Evolutionary conservation across 2,329 filamentous ascomycete species (phyloP), one percentile per base, ranked within the genome.

Genomic region (Pestalotiopsis sp.): DNA sequence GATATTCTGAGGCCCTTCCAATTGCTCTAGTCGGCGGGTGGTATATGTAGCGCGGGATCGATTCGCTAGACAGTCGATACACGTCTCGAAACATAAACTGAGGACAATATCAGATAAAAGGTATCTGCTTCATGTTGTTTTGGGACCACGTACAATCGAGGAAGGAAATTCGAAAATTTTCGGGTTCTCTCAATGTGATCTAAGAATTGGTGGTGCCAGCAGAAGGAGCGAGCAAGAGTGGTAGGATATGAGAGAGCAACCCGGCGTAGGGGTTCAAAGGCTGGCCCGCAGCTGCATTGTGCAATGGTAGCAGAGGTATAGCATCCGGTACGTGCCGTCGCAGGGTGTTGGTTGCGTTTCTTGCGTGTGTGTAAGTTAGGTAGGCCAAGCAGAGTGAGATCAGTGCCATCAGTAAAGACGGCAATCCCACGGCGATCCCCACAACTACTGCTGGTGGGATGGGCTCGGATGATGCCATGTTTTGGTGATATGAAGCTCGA

Each of bases 131-230:
- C 20, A 23, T 23, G 20, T 23, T 23, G 2, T 23, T 23, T 23
- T 23, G 20, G 20, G 20, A 1, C 20, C 20, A 23, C 41, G 12
- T 45, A 45, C 41, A 45, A 7, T 14, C 12, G 14, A 14, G 41
- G 2, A 4, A 5, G 13, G 6, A 6, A 45, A 0, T 2, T 1
- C 13, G 41, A 4, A 2, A 1, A 7, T 4, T 2, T 14, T 45
- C 13, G 14, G 1, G 6, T n/a, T 1, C 41, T 45, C 2, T 5
- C 3, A n/a, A 14, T 3, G 41, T 14, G n/a, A 6, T 45, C 17
- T n/a, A 45, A 23, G 20, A 23, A 23, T 23, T 23, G 20, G 20
- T 23, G 41, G 4, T 6, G 41, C 31, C 2, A 36, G 41, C 14
- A 45, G 41, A n/a, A 2, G 41, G 14, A 0, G 41, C 41, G 4